Percentiles rank a stretch among this genome's conserved stretches.
Conservation (phyloP, 2,329 filamentous ascomycete species). For the Fusarium sp. region DNA sequence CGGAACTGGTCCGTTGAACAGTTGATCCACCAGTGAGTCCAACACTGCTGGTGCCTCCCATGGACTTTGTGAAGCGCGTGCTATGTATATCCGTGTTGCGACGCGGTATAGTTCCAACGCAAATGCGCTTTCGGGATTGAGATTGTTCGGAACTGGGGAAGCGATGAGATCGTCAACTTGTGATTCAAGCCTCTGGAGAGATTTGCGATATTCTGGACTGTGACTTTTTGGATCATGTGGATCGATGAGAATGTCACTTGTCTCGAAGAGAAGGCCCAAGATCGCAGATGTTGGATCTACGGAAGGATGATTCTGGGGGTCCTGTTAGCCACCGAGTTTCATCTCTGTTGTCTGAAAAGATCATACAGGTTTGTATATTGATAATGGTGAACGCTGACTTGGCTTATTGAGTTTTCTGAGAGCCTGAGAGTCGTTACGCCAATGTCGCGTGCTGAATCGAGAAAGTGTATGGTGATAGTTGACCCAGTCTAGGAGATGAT, state of each 20-base stretch:
- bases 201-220: slow-evolving; percentile 13
- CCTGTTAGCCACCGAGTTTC: fast-evolving
- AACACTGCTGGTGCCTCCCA: slow-evolving; percentile 38
- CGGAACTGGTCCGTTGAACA: slow-evolving; percentile 31
- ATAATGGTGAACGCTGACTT: background rate
- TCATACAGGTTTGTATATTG: slow-evolving; percentile 18
- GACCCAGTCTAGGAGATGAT: slow-evolving; percentile 36
- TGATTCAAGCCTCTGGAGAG: slow-evolving; percentile 19
- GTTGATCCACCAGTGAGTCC: slow-evolving; percentile 32
- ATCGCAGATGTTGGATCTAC: slow-evolving; percentile 26
- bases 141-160: background rate
- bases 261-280: slow-evolving; percentile 32
- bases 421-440: background rate
- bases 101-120: slow-evolving; percentile 26
- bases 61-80: slow-evolving; percentile 41
- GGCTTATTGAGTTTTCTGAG: too few relatives aligned
- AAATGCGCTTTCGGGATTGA: background rate
- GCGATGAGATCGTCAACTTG: slow-evolving; percentile 2
- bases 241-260: slow-evolving; percentile 22
- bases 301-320: background rate
- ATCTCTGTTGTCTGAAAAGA: too few relatives aligned
- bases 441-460: slow-evolving; percentile 37
- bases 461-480: slow-evolving; percentile 38
- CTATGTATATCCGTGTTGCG: slow-evolving; percentile 35
- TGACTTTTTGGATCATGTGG: slow-evolving; percentile 24